A percentile compares a stretch with the other conserved stretches of the same genome.
These are phyloP conservation scores for Cordyceps javanica DNA, from an alignment of 2,329 filamentous ascomycete genomes.

Conservation along the genomic window DNA sequence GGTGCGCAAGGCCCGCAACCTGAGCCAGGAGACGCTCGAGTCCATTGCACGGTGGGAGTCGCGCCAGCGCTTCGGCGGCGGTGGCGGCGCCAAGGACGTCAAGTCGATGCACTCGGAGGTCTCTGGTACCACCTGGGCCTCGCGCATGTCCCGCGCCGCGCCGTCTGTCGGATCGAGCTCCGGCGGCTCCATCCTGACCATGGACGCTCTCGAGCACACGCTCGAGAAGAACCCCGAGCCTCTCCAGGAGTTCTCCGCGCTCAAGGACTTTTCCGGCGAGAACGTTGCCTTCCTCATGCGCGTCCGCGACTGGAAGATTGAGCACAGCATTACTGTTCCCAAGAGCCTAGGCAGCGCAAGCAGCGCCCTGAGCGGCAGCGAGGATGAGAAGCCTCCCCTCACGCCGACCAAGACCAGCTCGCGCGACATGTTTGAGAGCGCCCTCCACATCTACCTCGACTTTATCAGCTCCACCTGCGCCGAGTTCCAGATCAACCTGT, in stretches of 20 bases:
- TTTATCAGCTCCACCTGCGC: constrained; percentile 56
- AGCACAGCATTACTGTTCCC: constrained; percentile 17
- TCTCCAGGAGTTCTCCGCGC: constrained; percentile 55
- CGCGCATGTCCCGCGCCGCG: constrained; percentile 29
- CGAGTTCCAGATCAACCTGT: constrained; percentile 62
- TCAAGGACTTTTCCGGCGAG: constrained; percentile 60
- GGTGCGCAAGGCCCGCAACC: constrained; percentile 39
- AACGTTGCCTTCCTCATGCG: constrained; percentile 60
- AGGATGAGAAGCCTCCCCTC: constrained; percentile 13
- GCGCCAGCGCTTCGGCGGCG: constrained; percentile 25
- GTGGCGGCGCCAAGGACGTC: constrained; percentile 18
- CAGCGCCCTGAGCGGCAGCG: background rate
- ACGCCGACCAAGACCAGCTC: constrained; percentile 25
- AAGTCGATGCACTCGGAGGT: constrained; percentile 29
- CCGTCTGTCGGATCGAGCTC: constrained; percentile 25
- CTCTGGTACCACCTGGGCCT: constrained; percentile 30
- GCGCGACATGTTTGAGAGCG: constrained; percentile 49
- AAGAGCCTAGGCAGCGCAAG: constrained; percentile 16
- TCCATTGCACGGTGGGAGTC: constrained; percentile 43
- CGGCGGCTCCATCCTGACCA: constrained; percentile 46
- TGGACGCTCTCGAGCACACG: constrained; percentile 54
- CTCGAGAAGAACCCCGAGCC: constrained; percentile 50
- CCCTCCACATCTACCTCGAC: constrained; percentile 54
- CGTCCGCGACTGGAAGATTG: constrained; percentile 47
- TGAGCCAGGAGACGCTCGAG: constrained; percentile 42